A percentile compares a stretch with the other conserved stretches of the same genome.
Evolutionary conservation across 345 rosid genomes (phyloP).

Genomic region (Brassica cretica): DNA sequence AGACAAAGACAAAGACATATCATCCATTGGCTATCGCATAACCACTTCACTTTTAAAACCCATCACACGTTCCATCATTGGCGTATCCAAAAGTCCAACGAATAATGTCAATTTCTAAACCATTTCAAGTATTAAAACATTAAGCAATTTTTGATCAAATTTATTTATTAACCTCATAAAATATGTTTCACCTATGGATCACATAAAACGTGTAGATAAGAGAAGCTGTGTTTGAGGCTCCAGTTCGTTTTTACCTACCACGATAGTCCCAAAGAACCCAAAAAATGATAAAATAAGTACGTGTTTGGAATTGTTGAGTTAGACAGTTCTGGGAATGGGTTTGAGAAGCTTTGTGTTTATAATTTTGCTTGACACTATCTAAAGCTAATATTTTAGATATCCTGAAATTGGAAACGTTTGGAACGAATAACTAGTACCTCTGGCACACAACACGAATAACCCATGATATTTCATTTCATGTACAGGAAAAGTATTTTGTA

Average conservation of each 20-base stretch:
- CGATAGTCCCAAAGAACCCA: background rate
- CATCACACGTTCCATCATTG: conserved; percentile 33
- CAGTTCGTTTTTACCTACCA: conserved; percentile 32
- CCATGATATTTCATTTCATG: background rate
- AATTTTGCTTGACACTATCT: background rate
- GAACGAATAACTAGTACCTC: background rate
- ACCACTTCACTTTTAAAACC: conserved; percentile 34
- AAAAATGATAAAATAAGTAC: background rate
- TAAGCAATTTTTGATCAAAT: background rate
- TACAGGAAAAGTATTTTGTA: background rate
- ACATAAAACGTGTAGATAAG: background rate
- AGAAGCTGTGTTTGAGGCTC: conserved; percentile 24
- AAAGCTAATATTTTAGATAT: background rate
- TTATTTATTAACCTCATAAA: background rate
- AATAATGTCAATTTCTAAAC: conserved; percentile 19
- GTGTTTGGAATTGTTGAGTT: background rate
- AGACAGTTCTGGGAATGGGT: too few species aligned
- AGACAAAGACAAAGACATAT: conserved; percentile 30
- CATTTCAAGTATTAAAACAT: background rate
- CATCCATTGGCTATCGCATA: conserved; percentile 34
- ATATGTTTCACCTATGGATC: conserved; percentile 14
- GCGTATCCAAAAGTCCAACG: conserved; percentile 23
- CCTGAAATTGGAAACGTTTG: background rate
- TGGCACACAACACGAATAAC: background rate
- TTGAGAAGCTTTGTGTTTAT: background rate